Base-by-base conservation (phyloP, 352 stramenopile genomes). In the Globisporangium nunn region DNA sequence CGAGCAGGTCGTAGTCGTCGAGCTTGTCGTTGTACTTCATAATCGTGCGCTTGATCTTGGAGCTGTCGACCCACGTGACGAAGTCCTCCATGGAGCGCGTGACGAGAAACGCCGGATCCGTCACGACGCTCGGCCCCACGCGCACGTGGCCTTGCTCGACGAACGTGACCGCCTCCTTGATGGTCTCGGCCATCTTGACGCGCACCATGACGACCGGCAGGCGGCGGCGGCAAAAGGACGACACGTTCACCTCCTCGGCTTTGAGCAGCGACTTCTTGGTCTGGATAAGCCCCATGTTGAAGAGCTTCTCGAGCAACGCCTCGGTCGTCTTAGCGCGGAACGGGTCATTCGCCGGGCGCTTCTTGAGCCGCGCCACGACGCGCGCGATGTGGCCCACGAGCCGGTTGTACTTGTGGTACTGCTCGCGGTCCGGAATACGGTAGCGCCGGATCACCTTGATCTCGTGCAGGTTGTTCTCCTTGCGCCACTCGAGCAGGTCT, bases 11-110 rank as follows among this genome's bases (percentile, higher is more conserved):
- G 81, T 98, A 99, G 82, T 99, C 98, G 86, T 99, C 98, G 50
- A 99, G 76, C 70, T 99, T 99, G 74, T 99, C 96, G 83, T 99
- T 99, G 84, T 99, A 99, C 71, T 98, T 98, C 75, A 96, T 92
- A 68, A 98, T 96, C 58, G 88, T 95, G 74, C 91, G 79, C 80
- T 98, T 98, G 81, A 98, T 98, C 90, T 98, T 98, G 58, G 92
- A 98, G 66, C 82, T 94, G 67, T 98, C 92, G 47, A 98, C 96
- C 98, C 98, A 99, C 44, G 97, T 99, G 46, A 99, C 93, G 75
- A 98, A 99, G 82, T 99, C 98, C 79, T 99, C 98, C 90, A 99
- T 98, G 29, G 80, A 76, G 49, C 97, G 90, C 12, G 96, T 98
- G 14, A 99, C 97, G 17, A 99, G 75, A 68, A 98, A 99, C 12